These are phyloP conservation scores for Eucalyptus sp. DNA, from an alignment of 345 rosid species.

Conservation along the genomic window DNA sequence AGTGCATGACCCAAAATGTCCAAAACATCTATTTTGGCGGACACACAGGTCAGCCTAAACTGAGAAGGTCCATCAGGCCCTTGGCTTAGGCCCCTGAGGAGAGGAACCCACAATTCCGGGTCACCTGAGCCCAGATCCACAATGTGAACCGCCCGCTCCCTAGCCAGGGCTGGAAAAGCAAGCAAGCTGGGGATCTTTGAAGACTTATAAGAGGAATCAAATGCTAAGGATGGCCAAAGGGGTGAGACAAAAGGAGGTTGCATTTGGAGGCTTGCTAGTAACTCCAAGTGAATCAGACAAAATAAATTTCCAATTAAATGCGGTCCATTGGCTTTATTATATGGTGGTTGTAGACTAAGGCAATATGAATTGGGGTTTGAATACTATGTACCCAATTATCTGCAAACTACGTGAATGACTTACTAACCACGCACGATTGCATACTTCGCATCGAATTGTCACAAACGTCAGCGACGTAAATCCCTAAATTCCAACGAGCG, in stretches of 20 bases:
- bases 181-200: background rate
- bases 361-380: background rate
- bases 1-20: constrained; percentile 22
- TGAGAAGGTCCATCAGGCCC: constrained; percentile 9
- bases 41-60: constrained; percentile 28
- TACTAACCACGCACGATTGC: background rate
- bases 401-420: background rate
- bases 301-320: background rate
- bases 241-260: background rate
- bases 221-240: background rate
- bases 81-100: constrained; percentile 18
- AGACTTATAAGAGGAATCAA: background rate
- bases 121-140: constrained; percentile 36
- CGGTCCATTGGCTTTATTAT: background rate
- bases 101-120: constrained; percentile 17
- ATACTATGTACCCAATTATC: background rate
- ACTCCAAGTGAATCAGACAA: background rate
- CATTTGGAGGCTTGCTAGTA: background rate
- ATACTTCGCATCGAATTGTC: background rate
- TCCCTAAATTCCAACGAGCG: background rate
- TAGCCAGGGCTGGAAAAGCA: background rate
- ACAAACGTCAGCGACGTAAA: background rate
- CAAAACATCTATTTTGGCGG: background rate
- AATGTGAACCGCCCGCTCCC: constrained; percentile 20
- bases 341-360: background rate